Evolutionary conservation across 2,329 filamentous ascomycete genomes (phyloP).

Genomic region (Hymenoscyphus albidus): DNA sequence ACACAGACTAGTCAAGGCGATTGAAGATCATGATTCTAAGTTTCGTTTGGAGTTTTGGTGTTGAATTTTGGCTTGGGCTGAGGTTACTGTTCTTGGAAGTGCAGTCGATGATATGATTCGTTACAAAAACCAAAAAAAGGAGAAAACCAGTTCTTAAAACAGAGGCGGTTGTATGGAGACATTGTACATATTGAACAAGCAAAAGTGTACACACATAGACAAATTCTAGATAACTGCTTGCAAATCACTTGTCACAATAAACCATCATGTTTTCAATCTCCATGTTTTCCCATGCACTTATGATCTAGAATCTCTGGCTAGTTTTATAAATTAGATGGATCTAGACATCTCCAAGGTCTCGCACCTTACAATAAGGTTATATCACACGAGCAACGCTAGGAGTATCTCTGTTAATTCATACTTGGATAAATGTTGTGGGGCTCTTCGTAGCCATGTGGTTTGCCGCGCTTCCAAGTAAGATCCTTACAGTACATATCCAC

Average conservation of each 20-base stretch:
- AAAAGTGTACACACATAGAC: background rate
- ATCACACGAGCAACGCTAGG: too few species aligned
- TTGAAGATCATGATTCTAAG: too few species aligned
- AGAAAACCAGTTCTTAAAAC: background rate
- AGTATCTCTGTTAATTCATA: too few species aligned
- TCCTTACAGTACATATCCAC: too few species aligned
- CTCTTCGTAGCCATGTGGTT: too few species aligned
- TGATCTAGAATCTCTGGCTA: too few species aligned
- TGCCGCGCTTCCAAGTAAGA: too few species aligned
- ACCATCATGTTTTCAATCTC: background rate
- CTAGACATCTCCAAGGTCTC: too few species aligned
- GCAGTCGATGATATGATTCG: constrained; percentile 6
- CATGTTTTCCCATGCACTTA: background rate
- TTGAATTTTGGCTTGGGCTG: constrained; percentile 8
- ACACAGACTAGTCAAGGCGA: background rate
- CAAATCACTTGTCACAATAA: background rate
- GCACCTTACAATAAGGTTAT: too few species aligned
- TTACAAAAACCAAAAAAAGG: background rate
- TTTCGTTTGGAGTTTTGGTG: background rate
- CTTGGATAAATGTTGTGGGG: too few species aligned
- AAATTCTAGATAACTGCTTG: background rate
- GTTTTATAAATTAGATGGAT: too few species aligned
- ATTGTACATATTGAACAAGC: background rate
- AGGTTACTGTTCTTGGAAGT: constrained; percentile 9
- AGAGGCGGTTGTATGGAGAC: background rate